Evolutionary conservation across 2,329 filamentous ascomycete genomes (phyloP).

Genomic region (Bisporella sp.): DNA sequence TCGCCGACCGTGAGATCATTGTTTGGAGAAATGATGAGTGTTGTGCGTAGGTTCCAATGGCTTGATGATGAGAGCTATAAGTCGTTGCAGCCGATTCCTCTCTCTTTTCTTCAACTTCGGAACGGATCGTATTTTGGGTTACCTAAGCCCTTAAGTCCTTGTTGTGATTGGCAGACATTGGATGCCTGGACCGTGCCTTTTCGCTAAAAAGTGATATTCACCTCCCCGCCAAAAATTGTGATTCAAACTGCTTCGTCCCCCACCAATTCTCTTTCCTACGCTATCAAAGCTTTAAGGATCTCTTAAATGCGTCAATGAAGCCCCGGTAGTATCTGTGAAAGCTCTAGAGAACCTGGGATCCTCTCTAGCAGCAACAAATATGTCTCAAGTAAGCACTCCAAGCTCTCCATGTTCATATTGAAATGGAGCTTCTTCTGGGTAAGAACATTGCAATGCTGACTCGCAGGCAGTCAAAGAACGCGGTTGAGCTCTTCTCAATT

Average conservation of each 20-base stretch:
- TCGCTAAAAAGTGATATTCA: too few relatives aligned
- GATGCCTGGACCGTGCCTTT: too few relatives aligned
- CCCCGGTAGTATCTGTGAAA: constrained; percentile 60
- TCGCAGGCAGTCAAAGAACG: constrained; percentile 54
- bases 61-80: constrained; percentile 7
- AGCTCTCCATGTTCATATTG: background rate
- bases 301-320: constrained; percentile 22
- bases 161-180: too few relatives aligned
- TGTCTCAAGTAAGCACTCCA: constrained; percentile 46
- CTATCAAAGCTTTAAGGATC: constrained; percentile 2
- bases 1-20: constrained; percentile 63
- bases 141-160: too few relatives aligned
- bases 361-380: constrained; percentile 63
- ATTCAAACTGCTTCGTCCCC: constrained; percentile 5
- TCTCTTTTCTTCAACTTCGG: constrained; percentile 2
- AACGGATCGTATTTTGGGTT: background rate
- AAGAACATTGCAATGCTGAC: constrained; percentile 6
- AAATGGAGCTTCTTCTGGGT: too few relatives aligned
- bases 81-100: constrained; percentile 7
- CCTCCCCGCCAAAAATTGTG: too few relatives aligned
- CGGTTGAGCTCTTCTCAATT: constrained; percentile 83
- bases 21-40: constrained; percentile 37
- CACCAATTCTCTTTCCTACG: constrained; percentile 9
- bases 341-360: constrained; percentile 74
- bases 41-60: constrained; percentile 11